Evolutionary conservation across 805 yeast genomes (phyloP).

Genomic region (Zygotorulaspora chibaensis): DNA sequence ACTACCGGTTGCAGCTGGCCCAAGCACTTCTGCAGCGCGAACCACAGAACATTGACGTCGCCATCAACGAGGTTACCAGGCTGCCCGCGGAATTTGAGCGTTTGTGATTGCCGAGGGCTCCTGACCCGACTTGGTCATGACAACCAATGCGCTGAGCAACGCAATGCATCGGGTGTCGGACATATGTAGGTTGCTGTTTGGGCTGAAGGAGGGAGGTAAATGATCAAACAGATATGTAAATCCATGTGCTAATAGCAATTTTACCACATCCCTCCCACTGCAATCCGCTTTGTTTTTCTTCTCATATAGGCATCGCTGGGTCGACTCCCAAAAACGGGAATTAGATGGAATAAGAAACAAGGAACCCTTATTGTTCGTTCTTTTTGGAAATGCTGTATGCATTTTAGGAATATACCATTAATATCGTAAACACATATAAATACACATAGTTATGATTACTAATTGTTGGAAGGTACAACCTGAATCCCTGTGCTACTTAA

Average conservation of each 20-base stretch:
- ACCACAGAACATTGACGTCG: background rate
- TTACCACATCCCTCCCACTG: background rate
- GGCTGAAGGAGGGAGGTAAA: background rate
- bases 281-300: background rate
- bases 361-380: background rate
- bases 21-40: background rate
- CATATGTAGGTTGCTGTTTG: too few relatives aligned
- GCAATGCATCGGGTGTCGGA: background rate
- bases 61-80: constrained; percentile 1
- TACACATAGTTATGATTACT: too few relatives aligned
- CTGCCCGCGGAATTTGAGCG: constrained; percentile 3
- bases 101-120: background rate
- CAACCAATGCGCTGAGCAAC: background rate
- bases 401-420: too few relatives aligned
- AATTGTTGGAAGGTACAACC: too few relatives aligned
- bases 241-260: background rate
- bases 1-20: constrained; percentile 8
- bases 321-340: background rate
- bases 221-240: background rate
- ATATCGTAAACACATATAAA: too few relatives aligned
- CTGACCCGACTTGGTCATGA: too few relatives aligned
- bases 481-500: too few relatives aligned
- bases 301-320: background rate
- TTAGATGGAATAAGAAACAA: background rate
- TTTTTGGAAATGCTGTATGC: background rate